phyloP scores from a whole-genome alignment of 257 asterid species.

The Solanum phureja region DNA sequence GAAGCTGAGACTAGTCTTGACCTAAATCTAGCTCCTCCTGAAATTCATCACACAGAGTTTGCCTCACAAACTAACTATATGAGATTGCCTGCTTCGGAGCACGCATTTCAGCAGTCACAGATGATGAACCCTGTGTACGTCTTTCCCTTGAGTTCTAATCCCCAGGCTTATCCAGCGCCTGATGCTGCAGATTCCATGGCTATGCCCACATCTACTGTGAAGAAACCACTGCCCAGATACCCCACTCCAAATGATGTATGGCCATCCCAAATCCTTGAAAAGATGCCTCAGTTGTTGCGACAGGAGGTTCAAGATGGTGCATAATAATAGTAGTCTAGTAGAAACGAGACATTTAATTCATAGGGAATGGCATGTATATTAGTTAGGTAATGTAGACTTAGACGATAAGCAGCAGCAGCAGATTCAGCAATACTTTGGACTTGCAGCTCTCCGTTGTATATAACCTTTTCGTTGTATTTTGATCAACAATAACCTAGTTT shows the following conservation, averaged over 20 bases:
- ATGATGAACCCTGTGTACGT: conserved; percentile 21
- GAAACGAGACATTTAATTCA: not conserved
- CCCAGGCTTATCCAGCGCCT: conserved; percentile 9
- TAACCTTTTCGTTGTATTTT: not conserved
- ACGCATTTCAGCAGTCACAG: conserved; percentile 20
- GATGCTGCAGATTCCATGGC: conserved; percentile 1
- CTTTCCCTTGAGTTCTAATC: conserved; percentile 18
- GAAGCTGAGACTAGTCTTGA: conserved; percentile 25
- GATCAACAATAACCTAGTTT: not conserved
- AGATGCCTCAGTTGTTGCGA: conserved; percentile 8
- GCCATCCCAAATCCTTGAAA: conserved; percentile 48
- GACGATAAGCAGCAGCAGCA: not conserved
- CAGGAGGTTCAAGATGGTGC: not conserved
- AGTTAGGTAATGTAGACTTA: not conserved
- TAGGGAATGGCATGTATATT: not conserved
- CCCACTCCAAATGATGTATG: conserved; percentile 43
- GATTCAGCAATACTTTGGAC: not conserved
- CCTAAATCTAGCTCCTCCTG: conserved; percentile 35
- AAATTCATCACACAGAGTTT: conserved; percentile 7
- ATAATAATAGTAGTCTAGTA: not conserved
- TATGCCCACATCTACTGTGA: conserved; percentile 11
- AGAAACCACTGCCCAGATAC: conserved; percentile 59
- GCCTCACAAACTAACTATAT: not conserved
- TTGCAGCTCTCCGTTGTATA: not conserved
- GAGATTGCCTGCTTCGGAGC: conserved; percentile 11